These are phyloP conservation scores for Dalbergia cultrata DNA, from an alignment of 306 rosid genomes.

Conservation along the genomic window DNA sequence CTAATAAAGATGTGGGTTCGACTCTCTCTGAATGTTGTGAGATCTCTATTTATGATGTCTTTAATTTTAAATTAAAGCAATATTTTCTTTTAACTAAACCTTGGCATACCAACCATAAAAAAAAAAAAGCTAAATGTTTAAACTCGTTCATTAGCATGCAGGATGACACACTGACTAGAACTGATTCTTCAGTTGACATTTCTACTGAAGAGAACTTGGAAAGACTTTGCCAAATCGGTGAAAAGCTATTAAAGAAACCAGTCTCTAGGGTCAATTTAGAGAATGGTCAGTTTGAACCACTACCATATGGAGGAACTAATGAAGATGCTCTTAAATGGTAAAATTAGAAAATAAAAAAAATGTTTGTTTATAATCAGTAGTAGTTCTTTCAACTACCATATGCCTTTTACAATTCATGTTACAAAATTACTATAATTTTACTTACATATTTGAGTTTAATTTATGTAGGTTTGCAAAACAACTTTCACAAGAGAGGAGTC, in stretches of 20 bases:
- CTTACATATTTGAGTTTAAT: no score
- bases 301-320: slow-evolving; percentile 47
- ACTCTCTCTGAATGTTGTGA: no score
- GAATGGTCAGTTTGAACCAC: slow-evolving; percentile 48
- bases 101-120: no score
- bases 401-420: no score
- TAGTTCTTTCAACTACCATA: slow-evolving; percentile 9
- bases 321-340: slow-evolving; percentile 59
- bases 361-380: background rate
- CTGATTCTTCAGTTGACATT: slow-evolving; percentile 51
- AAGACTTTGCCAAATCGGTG: slow-evolving; percentile 46
- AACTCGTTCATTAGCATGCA: slow-evolving; percentile 27
- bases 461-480: no score
- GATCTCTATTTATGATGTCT: no score
- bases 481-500: no score
- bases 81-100: no score
- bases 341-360: background rate
- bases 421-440: no score
- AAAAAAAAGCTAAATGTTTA: no score
- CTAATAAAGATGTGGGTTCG: no score
- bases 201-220: slow-evolving; percentile 51
- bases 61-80: no score
- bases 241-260: slow-evolving; percentile 46
- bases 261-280: slow-evolving; percentile 60
- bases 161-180: slow-evolving; percentile 59